Percentiles rank a stretch among this genome's conserved stretches.
Evolutionary conservation across 371 early-diverging fungal species (phyloP).

Genomic region (Batkoa obscura): DNA sequence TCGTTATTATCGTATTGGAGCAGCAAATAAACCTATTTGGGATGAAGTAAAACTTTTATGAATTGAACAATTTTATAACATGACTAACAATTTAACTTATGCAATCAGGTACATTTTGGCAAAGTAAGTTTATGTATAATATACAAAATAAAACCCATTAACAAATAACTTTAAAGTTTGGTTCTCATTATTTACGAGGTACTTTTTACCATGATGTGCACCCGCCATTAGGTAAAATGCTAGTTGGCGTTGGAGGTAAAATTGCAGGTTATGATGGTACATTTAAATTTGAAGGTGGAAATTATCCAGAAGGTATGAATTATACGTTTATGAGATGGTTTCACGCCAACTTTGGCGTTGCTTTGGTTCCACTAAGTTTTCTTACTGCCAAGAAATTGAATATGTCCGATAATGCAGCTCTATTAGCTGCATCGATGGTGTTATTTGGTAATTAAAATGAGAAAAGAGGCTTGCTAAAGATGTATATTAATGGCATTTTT

Average conservation of each 20-base stretch:
- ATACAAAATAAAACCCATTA: background rate
- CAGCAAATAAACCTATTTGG: constrained; percentile 7
- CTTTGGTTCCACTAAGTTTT: constrained; percentile 88
- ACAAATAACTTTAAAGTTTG: constrained; percentile 39
- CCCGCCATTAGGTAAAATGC: constrained; percentile 98
- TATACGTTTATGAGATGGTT: constrained; percentile 88
- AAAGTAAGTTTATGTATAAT: constrained; percentile 7
- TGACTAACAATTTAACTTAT: background rate
- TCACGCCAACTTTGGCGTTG: constrained; percentile 78
- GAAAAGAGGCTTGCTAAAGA: background rate
- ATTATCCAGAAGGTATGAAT: constrained; percentile 70
- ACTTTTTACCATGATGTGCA: constrained; percentile 99
- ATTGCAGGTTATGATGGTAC: constrained; percentile 78
- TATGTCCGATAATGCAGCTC: constrained; percentile 35
- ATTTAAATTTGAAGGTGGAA: constrained; percentile 73
- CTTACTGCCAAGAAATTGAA: constrained; percentile 63
- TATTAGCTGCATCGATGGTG: constrained; percentile 59
- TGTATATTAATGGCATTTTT: background rate
- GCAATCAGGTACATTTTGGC: constrained; percentile 11
- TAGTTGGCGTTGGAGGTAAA: constrained; percentile 81
- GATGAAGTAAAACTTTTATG: background rate
- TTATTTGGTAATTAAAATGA: constrained; percentile 36
- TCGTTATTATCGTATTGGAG: constrained; percentile 1
- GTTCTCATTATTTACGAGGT: constrained; percentile 78
- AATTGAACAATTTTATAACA: too few species aligned